Evolutionary conservation across 2,329 filamentous ascomycete genomes (phyloP).

Genomic region (Neoarthrinium moseri): DNA sequence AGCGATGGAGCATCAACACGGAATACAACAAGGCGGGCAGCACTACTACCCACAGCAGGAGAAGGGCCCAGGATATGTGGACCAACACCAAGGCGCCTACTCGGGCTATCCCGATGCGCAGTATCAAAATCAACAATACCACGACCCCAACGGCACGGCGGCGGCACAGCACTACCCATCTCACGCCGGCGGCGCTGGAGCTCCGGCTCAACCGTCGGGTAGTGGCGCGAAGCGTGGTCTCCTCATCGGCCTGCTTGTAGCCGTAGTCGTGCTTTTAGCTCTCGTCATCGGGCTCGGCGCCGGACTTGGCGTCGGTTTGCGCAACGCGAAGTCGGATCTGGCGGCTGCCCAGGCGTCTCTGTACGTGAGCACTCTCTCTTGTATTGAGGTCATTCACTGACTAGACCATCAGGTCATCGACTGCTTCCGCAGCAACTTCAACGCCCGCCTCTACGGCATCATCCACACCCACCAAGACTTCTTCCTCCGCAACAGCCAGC

Average conservation of each 20-base stretch:
- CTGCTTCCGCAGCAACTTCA: conserved; percentile 4
- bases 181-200: neutral
- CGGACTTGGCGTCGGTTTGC: conserved; percentile 25
- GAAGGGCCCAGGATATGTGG: conserved; percentile 3
- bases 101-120: neutral
- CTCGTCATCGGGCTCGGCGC: conserved; percentile 26
- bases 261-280: conserved; percentile 17
- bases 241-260: conserved; percentile 14
- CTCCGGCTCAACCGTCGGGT: neutral
- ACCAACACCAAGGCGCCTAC: neutral
- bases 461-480: conserved; percentile 9
- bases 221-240: conserved; percentile 18
- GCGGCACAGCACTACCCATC: neutral
- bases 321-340: conserved; percentile 18
- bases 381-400: neutral
- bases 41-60: conserved; percentile 2
- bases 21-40: neutral
- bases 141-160: conserved; percentile 1
- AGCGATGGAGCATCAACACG: conserved; percentile 2
- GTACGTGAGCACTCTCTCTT: too few species aligned
- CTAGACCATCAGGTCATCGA: neutral
- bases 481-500: conserved; percentile 14
- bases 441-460: conserved; percentile 11
- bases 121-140: conserved; percentile 2
- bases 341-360: conserved; percentile 11